These are phyloP conservation scores for Pseudovirgaria hyperparasitica DNA, from an alignment of 2,329 filamentous ascomycete genomes.

Conservation along the genomic window DNA sequence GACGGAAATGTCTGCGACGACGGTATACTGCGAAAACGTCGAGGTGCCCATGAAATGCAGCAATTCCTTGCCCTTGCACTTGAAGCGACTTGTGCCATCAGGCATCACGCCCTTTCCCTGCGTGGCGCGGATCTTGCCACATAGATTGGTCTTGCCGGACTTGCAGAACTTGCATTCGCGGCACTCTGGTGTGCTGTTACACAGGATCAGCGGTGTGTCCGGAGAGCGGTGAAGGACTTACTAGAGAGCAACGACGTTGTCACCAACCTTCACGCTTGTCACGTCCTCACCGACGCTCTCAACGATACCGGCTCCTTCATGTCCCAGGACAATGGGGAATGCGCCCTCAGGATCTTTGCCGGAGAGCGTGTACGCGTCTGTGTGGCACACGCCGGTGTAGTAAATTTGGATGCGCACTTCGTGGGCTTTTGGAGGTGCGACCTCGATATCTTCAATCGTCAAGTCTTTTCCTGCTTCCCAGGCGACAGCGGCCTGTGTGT, in stretches of 20 bases:
- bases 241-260: conserved; percentile 54
- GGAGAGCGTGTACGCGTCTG: conserved; percentile 48
- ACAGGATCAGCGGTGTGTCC: conserved; percentile 10
- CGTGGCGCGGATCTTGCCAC: conserved; percentile 95
- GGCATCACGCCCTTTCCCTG: conserved; percentile 96
- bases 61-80: conserved; percentile 84
- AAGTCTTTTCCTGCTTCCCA: conserved; percentile 93
- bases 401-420: conserved; percentile 96
- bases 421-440: conserved; percentile 74
- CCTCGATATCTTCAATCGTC: conserved; percentile 82
- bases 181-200: conserved; percentile 86
- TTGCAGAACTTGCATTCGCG: conserved; percentile 99
- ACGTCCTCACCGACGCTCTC: conserved; percentile 72
- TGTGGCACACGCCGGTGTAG: conserved; percentile 96
- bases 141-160: conserved; percentile 98
- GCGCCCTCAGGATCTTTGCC: conserved; percentile 87
- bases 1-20: conserved; percentile 96
- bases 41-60: conserved; percentile 99
- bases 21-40: conserved; percentile 97
- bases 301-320: conserved; percentile 30
- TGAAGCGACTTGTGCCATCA: conserved; percentile 90
- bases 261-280: conserved; percentile 84
- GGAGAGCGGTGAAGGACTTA: conserved; percentile 11
- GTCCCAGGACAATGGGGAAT: conserved; percentile 30
- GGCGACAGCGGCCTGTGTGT: conserved; percentile 67